phyloP scores from a whole-genome alignment of 345 rosid genomes.

The Populus simonii region DNA sequence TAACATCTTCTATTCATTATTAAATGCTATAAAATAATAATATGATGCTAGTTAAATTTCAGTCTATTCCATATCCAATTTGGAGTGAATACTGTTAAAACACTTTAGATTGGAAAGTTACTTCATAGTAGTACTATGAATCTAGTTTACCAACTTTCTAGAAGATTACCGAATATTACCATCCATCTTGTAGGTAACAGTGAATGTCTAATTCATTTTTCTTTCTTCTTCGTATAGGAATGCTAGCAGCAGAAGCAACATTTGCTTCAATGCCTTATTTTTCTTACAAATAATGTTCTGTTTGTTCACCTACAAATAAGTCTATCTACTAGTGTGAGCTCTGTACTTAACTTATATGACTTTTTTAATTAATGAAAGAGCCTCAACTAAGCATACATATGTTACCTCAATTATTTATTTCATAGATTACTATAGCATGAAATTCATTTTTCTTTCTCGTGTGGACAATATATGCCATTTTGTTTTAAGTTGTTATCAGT shows the following conservation, averaged over 20 bases:
- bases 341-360: neutral
- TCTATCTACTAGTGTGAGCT: neutral
- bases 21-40: conserved; percentile 37
- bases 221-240: conserved; percentile 45
- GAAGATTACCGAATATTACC: neutral
- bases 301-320: neutral
- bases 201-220: neutral
- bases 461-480: neutral
- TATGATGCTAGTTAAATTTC: conserved; percentile 85
- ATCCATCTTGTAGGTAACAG: neutral
- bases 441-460: neutral
- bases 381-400: neutral
- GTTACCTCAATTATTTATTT: neutral
- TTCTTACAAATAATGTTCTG: neutral
- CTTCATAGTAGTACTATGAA: neutral
- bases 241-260: conserved; percentile 93
- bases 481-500: neutral
- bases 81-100: neutral
- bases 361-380: neutral
- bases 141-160: neutral
- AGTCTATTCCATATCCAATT: conserved; percentile 98
- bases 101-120: neutral
- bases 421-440: neutral
- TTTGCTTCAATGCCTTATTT: conserved; percentile 35
- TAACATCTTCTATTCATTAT: conserved; percentile 5